Evolutionary conservation across 2,329 filamentous ascomycete genomes (phyloP).

Genomic region (Fusarium chuoi): DNA sequence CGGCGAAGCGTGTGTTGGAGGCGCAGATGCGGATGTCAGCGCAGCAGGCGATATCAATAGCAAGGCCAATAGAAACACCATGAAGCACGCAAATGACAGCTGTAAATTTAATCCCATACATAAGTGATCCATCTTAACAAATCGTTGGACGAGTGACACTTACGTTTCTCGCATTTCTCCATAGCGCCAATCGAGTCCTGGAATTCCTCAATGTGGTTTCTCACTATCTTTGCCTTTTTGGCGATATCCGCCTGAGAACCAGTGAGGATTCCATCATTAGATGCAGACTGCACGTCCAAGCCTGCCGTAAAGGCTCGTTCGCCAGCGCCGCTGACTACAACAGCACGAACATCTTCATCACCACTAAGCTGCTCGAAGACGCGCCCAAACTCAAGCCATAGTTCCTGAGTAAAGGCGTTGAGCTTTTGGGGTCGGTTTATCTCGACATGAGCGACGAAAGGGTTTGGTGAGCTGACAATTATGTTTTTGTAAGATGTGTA

Average conservation of each 20-base stretch:
- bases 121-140: constrained; percentile 21
- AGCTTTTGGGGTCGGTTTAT: constrained; percentile 89
- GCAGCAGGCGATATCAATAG: constrained; percentile 77
- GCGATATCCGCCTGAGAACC: constrained; percentile 64
- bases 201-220: constrained; percentile 80
- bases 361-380: constrained; percentile 79
- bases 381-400: constrained; percentile 84
- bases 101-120: constrained; percentile 44
- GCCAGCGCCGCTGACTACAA: constrained; percentile 84
- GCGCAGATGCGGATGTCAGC: constrained; percentile 77
- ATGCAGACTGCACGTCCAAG: constrained; percentile 81
- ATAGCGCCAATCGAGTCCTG: constrained; percentile 80
- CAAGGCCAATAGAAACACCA: constrained; percentile 80
- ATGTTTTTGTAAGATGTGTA: constrained; percentile 72
- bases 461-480: constrained; percentile 75
- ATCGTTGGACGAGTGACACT: constrained; percentile 44
- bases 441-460: constrained; percentile 88
- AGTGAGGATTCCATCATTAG: constrained; percentile 59
- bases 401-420: constrained; percentile 85
- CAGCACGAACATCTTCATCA: constrained; percentile 77
- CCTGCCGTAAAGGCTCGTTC: constrained; percentile 87
- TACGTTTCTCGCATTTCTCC: constrained; percentile 90
- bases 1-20: constrained; percentile 69
- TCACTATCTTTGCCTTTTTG: constrained; percentile 69
- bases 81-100: constrained; percentile 86